Percentiles rank a stretch among this genome's conserved stretches.
phyloP scores from a whole-genome alignment of 345 rosid species.

The Populus alba region DNA sequence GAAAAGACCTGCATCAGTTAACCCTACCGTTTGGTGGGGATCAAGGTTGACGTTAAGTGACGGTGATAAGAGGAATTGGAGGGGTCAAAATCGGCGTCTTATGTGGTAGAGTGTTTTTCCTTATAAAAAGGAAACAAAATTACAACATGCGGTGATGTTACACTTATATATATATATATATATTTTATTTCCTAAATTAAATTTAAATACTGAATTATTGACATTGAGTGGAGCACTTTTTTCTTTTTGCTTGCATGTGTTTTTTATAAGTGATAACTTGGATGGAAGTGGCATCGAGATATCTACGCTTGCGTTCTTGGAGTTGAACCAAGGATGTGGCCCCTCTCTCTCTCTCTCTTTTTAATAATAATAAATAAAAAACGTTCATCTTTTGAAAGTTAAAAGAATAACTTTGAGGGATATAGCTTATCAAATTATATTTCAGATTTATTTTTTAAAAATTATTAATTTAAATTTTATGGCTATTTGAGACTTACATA shows the following conservation, averaged over 20 bases:
- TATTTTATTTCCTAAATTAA: background rate
- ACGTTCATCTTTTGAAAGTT: no score
- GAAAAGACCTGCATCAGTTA: slow-evolving; percentile 23
- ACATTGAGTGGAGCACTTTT: background rate
- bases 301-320: no score
- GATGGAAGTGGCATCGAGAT: no score
- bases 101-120: background rate
- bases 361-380: no score
- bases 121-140: background rate
- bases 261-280: no score
- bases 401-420: no score
- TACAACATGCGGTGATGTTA: background rate
- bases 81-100: slow-evolving; percentile 43
- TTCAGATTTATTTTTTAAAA: no score
- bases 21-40: slow-evolving; percentile 11
- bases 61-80: slow-evolving; percentile 18
- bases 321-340: no score
- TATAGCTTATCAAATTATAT: no score
- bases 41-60: slow-evolving; percentile 37
- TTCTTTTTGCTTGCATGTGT: background rate
- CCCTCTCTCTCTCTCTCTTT: no score
- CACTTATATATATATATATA: background rate
- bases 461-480: no score
- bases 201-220: background rate
- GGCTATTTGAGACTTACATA: no score